Base-by-base conservation (phyloP, 148 eudicot species). In the Nyssa sinensis region DNA sequence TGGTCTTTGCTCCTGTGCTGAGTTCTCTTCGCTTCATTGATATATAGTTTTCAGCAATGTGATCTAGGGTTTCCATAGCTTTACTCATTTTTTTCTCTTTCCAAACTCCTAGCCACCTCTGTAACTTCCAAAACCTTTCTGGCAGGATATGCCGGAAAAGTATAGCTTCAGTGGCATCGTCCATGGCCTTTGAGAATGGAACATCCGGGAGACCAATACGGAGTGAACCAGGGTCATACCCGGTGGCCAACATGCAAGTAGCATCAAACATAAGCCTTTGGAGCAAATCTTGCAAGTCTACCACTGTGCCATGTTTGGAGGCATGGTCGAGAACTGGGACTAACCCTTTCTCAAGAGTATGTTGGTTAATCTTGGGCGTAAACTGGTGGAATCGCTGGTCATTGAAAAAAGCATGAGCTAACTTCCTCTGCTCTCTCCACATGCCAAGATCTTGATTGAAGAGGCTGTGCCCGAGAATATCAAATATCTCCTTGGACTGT, bases 211-310 rank as follows among this genome's bases (percentile, higher is more conserved):
- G 72, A 35, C 84, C 86, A 7, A 77, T 16, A 0, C 82, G 78
- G 27, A 86, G 53, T 32, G 86, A 79, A 5, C 77, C 72, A 2
- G 89, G 87, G 57, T 90, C 90, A 44, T 81, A 37, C 0, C 89
- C 88, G 23, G 87, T 88, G 0, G 85, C 80, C 12, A 86, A 71
- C 0, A 64, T 62, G 55, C 89, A 84, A 25, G 84, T 87, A 0
- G 82, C 80, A 63, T 89, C 93, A 41, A 89, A 87, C 7, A 86
- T 84, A 53, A 85, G 71, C 76, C 93, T 87, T 60, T 81, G 83
- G 35, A 90, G 84, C 77, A 90, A 67, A 33, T 90, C 86, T 74
- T 90, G 88, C 57, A 90, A 77, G 55, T 90, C 90, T 4, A 90
- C 62, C 21, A 75, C 87, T 17, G 47, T 32, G 10, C 79, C 79